Evolutionary conservation across 331 rosid genomes (phyloP).

Genomic region (Malus hybrid): DNA sequence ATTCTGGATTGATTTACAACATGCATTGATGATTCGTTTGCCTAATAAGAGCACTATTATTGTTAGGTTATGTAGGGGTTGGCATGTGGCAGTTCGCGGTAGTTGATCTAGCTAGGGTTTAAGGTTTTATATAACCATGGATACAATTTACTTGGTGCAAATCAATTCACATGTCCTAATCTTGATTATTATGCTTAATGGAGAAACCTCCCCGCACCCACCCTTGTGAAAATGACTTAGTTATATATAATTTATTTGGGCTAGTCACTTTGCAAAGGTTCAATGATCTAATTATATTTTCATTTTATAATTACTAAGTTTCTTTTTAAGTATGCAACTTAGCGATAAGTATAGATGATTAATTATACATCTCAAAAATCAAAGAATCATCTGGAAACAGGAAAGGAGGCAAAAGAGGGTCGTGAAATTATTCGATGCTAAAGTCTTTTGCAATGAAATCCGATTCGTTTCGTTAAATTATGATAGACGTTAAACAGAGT

Average conservation of each 20-base stretch:
- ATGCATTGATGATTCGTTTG: not conserved
- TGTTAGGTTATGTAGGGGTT: not conserved
- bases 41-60: not conserved
- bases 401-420: not conserved
- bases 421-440: not conserved
- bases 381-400: not conserved
- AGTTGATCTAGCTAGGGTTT: not conserved
- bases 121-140: too few relatives aligned
- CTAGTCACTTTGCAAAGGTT: not conserved
- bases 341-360: not conserved
- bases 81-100: slow-evolving; percentile 15
- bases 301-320: not conserved
- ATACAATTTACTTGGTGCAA: slow-evolving; percentile 12
- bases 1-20: not conserved
- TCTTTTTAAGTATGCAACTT: not conserved
- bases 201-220: slow-evolving; percentile 11
- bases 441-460: not conserved
- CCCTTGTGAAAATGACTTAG: slow-evolving; percentile 26
- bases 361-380: not conserved
- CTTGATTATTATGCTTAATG: slow-evolving; percentile 22
- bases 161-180: slow-evolving; percentile 27
- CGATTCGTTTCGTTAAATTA: not conserved
- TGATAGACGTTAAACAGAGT: not conserved
- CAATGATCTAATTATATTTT: not conserved
- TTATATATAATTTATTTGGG: too few relatives aligned